Conservation (phyloP, 1,139 yeast species). For the Diutina rugosa region DNA sequence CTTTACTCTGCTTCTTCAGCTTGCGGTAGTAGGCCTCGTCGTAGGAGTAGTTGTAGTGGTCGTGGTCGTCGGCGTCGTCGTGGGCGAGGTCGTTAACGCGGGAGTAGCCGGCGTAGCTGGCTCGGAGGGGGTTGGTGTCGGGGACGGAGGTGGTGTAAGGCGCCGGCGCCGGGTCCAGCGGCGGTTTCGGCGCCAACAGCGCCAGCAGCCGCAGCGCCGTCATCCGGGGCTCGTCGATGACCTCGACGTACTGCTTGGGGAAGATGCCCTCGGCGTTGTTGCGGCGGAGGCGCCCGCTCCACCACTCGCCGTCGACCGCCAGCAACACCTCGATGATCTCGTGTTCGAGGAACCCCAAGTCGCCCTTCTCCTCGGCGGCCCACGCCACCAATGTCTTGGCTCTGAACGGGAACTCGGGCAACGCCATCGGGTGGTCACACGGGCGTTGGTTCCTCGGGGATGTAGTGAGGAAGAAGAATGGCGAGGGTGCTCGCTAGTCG, state of each 20-base stretch:
- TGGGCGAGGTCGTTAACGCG: slow-evolving; percentile 9
- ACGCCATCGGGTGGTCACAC: background rate
- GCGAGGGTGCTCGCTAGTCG: background rate
- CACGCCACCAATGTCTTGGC: slow-evolving; percentile 77
- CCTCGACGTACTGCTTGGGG: slow-evolving; percentile 73
- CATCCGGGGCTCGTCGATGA: background rate
- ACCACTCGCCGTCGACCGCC: slow-evolving; percentile 83
- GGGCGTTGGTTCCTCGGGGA: background rate
- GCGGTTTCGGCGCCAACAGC: slow-evolving; percentile 7
- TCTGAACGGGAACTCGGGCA: slow-evolving; percentile 39
- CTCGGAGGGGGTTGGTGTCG: background rate
- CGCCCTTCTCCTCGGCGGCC: slow-evolving; percentile 82
- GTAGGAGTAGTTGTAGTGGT: slow-evolving; percentile 15
- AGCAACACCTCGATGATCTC: slow-evolving; percentile 76
- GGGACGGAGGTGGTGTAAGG: background rate
- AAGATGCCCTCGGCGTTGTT: slow-evolving; percentile 78
- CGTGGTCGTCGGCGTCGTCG: slow-evolving; percentile 11
- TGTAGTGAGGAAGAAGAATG: background rate
- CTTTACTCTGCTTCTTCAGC: background rate
- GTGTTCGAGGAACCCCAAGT: slow-evolving; percentile 87
- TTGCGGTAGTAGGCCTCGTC: slow-evolving; percentile 9
- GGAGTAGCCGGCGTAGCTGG: background rate
- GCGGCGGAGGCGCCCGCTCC: slow-evolving; percentile 73
- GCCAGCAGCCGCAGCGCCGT: background rate
- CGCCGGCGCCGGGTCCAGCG: slow-evolving; percentile 2